These are phyloP conservation scores for Liriodendron chinense DNA, from an alignment of 164 flowering plant species.

Conservation along the genomic window DNA sequence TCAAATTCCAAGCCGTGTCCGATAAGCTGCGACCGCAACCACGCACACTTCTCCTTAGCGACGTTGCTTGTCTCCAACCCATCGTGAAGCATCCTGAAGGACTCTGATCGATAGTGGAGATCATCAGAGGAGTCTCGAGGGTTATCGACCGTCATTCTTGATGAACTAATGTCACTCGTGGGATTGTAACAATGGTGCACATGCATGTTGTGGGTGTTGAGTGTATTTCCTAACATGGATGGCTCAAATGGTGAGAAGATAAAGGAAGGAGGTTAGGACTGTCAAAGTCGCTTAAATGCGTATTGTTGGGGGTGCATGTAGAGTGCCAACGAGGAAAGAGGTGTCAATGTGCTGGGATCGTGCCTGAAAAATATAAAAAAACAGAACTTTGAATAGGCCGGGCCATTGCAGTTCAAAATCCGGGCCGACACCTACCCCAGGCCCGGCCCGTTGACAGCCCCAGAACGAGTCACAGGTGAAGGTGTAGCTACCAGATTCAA, in stretches of 20 bases:
- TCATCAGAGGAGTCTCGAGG: not conserved
- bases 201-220: not conserved
- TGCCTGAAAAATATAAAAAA: too few species aligned
- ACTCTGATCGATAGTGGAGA: not conserved
- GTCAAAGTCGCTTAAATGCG: not conserved
- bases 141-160: not conserved
- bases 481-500: too few species aligned
- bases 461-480: too few species aligned
- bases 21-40: slow-evolving; percentile 7
- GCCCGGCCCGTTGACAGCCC: too few species aligned
- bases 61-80: not conserved
- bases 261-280: not conserved
- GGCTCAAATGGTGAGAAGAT: not conserved
- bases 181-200: not conserved
- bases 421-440: too few species aligned
- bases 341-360: too few species aligned
- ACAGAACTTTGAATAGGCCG: too few species aligned
- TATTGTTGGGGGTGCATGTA: too few species aligned
- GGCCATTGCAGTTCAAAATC: too few species aligned
- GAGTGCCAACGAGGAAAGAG: too few species aligned
- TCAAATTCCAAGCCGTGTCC: slow-evolving; percentile 9
- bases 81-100: not conserved
- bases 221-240: not conserved
- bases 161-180: not conserved
- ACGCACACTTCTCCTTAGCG: slow-evolving; percentile 2